Evolutionary conservation across 2,329 filamentous ascomycete species (phyloP).

Genomic region (Talaromyces rugulosus): DNA sequence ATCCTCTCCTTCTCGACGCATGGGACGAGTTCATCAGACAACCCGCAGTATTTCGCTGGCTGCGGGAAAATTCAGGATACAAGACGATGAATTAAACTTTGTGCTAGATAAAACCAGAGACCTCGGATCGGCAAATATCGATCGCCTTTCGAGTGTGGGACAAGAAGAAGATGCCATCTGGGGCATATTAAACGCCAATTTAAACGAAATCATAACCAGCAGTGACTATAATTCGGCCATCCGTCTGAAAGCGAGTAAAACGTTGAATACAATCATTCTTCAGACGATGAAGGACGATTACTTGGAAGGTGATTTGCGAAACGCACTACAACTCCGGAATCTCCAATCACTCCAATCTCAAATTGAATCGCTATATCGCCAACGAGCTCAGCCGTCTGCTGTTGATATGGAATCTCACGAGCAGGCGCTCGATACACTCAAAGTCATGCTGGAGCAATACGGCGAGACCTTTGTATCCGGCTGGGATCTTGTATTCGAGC

Average conservation of each 20-base stretch:
- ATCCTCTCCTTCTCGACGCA: constrained; percentile 20
- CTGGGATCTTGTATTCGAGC: constrained; percentile 81
- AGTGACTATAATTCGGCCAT: constrained; percentile 34
- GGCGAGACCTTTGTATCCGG: constrained; percentile 78
- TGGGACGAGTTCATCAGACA: constrained; percentile 31
- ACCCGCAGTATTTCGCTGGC: constrained; percentile 39
- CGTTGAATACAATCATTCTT: constrained; percentile 47
- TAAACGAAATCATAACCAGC: constrained; percentile 46
- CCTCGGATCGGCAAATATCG: constrained; percentile 68
- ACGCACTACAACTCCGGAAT: constrained; percentile 67
- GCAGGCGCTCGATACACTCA: constrained; percentile 72
- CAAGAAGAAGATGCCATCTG: constrained; percentile 68
- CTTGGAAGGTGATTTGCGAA: constrained; percentile 43
- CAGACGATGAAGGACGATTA: constrained; percentile 40
- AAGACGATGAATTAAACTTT: constrained; percentile 44
- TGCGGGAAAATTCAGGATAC: constrained; percentile 36
- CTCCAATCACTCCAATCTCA: constrained; percentile 63
- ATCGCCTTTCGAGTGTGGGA: constrained; percentile 65
- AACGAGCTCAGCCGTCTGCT: constrained; percentile 52
- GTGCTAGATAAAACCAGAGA: constrained; percentile 71
- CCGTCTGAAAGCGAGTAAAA: constrained; percentile 56
- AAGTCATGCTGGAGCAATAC: constrained; percentile 78
- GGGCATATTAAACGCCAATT: constrained; percentile 58
- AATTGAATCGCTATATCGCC: constrained; percentile 54
- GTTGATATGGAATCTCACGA: constrained; percentile 77